Evolutionary conservation across 2,329 filamentous ascomycete genomes (phyloP).

Genomic region (Colletotrichum magnum): DNA sequence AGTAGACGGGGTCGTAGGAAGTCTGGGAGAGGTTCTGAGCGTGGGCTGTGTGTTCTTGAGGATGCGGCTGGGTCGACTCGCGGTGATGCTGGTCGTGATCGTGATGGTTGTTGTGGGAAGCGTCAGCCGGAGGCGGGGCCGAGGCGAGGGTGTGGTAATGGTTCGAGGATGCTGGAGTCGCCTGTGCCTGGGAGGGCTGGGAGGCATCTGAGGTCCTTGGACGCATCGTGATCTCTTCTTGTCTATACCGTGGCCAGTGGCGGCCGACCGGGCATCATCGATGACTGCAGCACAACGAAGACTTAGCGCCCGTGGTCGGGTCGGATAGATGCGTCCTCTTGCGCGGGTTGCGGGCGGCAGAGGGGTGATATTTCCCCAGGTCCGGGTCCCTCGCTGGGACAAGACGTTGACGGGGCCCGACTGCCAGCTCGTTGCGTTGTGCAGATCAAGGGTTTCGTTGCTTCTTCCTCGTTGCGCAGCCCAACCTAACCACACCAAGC

Average conservation of each 20-base stretch:
- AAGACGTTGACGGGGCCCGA: constrained; percentile 13
- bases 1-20: constrained; percentile 17
- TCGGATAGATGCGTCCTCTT: constrained; percentile 20
- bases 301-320: constrained; percentile 9
- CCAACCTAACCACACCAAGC: constrained; percentile 14
- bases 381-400: constrained; percentile 3
- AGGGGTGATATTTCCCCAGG: not conserved
- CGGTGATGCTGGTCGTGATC: constrained; percentile 24
- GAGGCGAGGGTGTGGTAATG: constrained; percentile 28
- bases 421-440: constrained; percentile 5
- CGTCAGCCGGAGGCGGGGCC: constrained; percentile 28
- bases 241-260: constrained; percentile 32
- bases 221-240: constrained; percentile 34
- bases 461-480: constrained; percentile 11
- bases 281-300: constrained; percentile 11
- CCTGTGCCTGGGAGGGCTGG: constrained; percentile 38
- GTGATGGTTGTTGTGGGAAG: constrained; percentile 17
- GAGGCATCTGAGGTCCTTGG: constrained; percentile 32
- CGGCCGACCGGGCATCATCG: constrained; percentile 31
- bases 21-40: constrained; percentile 7
- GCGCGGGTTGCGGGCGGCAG: constrained; percentile 9
- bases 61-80: constrained; percentile 26
- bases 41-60: constrained; percentile 15
- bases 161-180: constrained; percentile 26
- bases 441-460: constrained; percentile 17